Base-by-base conservation (phyloP, 2,329 filamentous ascomycete species). In the Fusarium xyrophilum region DNA sequence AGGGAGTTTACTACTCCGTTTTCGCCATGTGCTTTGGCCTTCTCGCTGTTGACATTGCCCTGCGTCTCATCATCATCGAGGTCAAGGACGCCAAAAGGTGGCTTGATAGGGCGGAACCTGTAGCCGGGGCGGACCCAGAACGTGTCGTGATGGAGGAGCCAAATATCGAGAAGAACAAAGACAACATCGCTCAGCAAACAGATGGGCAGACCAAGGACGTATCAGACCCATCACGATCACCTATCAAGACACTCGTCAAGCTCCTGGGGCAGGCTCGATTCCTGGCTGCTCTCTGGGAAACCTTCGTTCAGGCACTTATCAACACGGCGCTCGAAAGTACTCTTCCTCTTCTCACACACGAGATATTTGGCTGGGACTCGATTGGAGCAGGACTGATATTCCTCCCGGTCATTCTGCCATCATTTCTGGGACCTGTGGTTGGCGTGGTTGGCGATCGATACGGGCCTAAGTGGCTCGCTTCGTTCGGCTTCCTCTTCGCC, bases 11-110 rank as follows among this genome's bases (percentile, higher is more conserved):
- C 59, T 77, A 77, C 59, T 54, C 75, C 19, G 76, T 79, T 27
- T 79, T 77, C 62, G 73, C 73, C 28, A 78, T 79, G 73, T 79
- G 77, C 50, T 79, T 79, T 54, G 77, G 75, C 12, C 67, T 79
- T 4, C 69, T 79, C 33, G 74, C 71, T 6, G 73, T 74, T 9
- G 77, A 79, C 11, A 76, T 78, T 51, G 51, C 67, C 4, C 59
- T 79, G n/a, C 75, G 77, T 28, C 57, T 79, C 10, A 48, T 67
- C 42, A 74, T 79, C 27, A 73, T 79, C 39, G 77, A 79, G 42
- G 73, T 73, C 44, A 78, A 76, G 57, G 67, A 74, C 11, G 75
- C 76, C 19, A 75, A 71, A 42, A 67, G 63, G 52, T 79, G 76
- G 76, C 55, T 73, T 9, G 69, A 67, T 6, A 13, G 25, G 14